Base-by-base conservation (phyloP, 192 early-diverging fungal genomes). In the Coemansia sp. region DNA sequence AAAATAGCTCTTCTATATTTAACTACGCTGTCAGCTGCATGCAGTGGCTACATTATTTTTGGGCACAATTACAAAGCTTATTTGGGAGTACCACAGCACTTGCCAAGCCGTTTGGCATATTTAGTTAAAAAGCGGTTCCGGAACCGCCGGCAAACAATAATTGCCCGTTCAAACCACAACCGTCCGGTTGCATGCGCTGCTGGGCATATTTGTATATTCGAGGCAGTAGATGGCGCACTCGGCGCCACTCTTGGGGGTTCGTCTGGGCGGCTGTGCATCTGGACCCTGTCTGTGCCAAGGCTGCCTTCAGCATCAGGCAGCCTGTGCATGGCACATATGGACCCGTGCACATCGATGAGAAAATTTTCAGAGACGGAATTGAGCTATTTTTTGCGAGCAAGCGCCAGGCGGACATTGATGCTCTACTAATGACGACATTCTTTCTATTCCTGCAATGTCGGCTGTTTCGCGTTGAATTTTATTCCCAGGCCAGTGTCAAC, bases 271-370 rank as follows among this genome's bases (percentile, higher is more conserved):
- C 29, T 6, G 41, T 45, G 41, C 41, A n/a, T 4, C 4, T 11
- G 43, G 43, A 45, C 43, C 43, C 43, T 45, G 43, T 45, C 43
- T 45, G 43, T 45, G 43, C 43, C 43, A 45, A 45, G 43, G 5
- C 43, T n/a, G 43, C 5, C 14, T n/a, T 6, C 3, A 4, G 43
- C 14, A 4, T 3, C 5, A 45, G 3, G 14, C 11, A n/a, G 43
- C 43, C 43, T 45, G 43, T n/a, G 43, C 43, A n/a, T 45, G 43
- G 14, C 11, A n/a, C n/a, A 45, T n/a, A 45, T 45, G 43, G 43
- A 31, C 29, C 29, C 29, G 29, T 31, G 29, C 29, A 12, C 14
- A 45, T n/a, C 43, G n/a, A 45, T 45, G 43, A 45, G 43, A 45
- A 39, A 12, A 45, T 45, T 45, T 45, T 45, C 43, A 47, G n/a